Evolutionary conservation across 805 yeast species (phyloP), one percentile per base, ranked within the genome.

Genomic region (Huiozyma naganishii): DNA sequence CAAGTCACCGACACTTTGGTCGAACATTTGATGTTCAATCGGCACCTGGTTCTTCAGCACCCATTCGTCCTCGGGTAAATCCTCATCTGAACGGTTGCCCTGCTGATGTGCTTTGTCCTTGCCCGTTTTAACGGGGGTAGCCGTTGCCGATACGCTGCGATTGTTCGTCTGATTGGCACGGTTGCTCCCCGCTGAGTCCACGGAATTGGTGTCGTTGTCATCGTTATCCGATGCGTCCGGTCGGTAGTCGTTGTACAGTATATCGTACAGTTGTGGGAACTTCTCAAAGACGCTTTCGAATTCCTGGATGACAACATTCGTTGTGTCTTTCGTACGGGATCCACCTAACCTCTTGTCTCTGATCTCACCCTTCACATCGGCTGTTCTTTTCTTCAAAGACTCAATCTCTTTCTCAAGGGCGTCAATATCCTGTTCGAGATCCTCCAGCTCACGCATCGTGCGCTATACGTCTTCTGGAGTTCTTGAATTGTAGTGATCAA

Each of bases 401-500:
- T 50, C 43, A 6, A 46, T 60, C 44, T 68, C 71, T 37, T 50
- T 55, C 42, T 52, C 57, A 13, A 68, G 43, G 2, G 71, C 61
- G 1, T 55, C 57, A 13, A 62, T 62, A 48, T 68, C 71, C 38
- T 65, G 67, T 42, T 59, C 57, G 6, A 63, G 45, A 9, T 62
- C 68, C 8, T 17, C 23, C 23, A 17, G 23, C 23, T 17, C 23
- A 17, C 23, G 4, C 23, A 17, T 17, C 23, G 23, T 17, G 4
- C 23, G 23, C 23, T 17, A 17, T 17, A 17, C 23, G 23, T 17
- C 23, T 17, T 17, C 4, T 17, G 23, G 23, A 17, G 23, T 17
- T 17, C 23, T 17, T 17, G 23, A 2, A 17, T 17, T 4, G 23
- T 17, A 17, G 23, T 17, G 4, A 4, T 17, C 23, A 17, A 17